phyloP scores from a whole-genome alignment of 306 rosid species.

The Fragaria ananassa region DNA sequence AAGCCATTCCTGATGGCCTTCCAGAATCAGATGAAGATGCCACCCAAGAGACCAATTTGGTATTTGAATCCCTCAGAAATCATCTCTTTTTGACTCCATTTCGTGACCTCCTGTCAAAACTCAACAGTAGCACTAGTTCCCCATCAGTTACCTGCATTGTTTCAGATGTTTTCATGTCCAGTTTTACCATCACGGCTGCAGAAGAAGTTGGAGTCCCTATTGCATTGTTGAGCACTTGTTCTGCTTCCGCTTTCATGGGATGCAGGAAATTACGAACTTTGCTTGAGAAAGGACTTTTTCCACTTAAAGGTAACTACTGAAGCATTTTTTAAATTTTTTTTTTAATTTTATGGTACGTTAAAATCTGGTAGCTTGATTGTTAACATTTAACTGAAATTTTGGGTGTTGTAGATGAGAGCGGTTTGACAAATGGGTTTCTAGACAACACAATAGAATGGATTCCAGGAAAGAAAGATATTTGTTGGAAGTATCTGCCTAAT shows the following conservation, averaged over 20 bases:
- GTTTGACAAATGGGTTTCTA: not conserved
- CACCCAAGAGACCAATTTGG: not conserved
- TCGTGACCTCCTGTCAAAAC: too few relatives aligned
- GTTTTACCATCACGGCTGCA: not conserved
- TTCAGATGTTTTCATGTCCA: not conserved
- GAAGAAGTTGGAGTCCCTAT: not conserved
- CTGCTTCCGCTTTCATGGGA: not conserved
- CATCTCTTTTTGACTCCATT: too few relatives aligned
- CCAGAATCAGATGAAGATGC: conserved; percentile 1
- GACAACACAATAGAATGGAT: not conserved
- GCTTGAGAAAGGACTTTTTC: not conserved
- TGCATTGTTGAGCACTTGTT: not conserved
- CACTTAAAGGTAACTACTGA: not conserved
- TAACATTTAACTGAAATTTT: not conserved
- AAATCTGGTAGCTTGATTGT: not conserved
- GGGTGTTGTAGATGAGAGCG: not conserved
- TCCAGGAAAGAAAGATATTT: not conserved
- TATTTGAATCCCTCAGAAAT: too few relatives aligned
- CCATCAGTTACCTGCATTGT: not conserved
- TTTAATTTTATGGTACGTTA: not conserved
- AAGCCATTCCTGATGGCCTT: conserved; percentile 15
- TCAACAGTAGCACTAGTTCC: too few relatives aligned
- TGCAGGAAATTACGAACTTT: not conserved
- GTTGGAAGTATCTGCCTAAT: not conserved
- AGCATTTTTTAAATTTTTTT: not conserved